phyloP scores from a whole-genome alignment of 2,329 filamentous ascomycete genomes.

The Diaporthe sp. region DNA sequence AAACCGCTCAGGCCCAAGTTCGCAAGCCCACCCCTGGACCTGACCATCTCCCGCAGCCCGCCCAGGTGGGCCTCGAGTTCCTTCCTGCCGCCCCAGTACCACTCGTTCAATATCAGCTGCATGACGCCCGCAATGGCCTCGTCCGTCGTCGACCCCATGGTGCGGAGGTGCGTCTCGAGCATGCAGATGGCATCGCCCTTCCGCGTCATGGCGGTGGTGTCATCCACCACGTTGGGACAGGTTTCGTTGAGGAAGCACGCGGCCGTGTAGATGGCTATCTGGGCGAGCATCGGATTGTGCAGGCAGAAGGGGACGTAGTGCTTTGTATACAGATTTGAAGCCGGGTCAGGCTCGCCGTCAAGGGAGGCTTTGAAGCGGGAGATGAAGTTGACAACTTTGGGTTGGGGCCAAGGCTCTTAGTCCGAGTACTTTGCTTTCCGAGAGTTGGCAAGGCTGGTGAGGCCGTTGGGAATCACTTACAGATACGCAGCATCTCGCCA shows the following conservation, averaged over 20 bases:
- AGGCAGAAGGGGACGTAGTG: constrained; percentile 63
- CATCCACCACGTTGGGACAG: constrained; percentile 56
- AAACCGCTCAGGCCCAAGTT: constrained; percentile 62
- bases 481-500: constrained; percentile 62
- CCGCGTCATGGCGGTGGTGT: constrained; percentile 57
- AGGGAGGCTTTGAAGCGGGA: constrained; percentile 66
- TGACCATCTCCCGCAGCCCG: constrained; percentile 64
- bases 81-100: constrained; percentile 65
- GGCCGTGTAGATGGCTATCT: constrained; percentile 65
- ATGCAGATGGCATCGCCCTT: constrained; percentile 60
- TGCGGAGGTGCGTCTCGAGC: constrained; percentile 62
- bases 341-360: constrained; percentile 61
- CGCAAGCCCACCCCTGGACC: constrained; percentile 60
- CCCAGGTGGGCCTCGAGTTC: constrained; percentile 62
- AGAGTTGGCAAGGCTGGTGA: background rate
- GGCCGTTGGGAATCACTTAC: constrained; percentile 52
- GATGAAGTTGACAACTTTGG: constrained; percentile 61
- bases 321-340: constrained; percentile 60
- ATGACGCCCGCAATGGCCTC: constrained; percentile 62
- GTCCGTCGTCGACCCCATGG: constrained; percentile 56
- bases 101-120: constrained; percentile 65
- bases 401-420: background rate
- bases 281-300: constrained; percentile 63
- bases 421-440: background rate
- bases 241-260: constrained; percentile 66